Evolutionary conservation across 306 rosid species (phyloP), one percentile per base, ranked within the genome.

Genomic region (Astragalus membranaceus): DNA sequence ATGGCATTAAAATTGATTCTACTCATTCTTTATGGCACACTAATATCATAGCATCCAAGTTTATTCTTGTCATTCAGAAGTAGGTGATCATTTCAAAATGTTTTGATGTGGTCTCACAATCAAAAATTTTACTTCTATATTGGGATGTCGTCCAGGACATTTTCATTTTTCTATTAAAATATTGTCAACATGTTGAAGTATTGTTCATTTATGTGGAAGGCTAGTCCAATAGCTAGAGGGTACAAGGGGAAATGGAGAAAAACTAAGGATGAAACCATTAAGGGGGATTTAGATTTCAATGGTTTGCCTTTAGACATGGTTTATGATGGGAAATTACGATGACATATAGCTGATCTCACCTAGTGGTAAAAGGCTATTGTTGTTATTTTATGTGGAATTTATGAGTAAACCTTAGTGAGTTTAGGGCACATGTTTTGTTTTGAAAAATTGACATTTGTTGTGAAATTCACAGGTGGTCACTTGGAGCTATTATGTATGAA

Each of bases 401-500:
- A 9, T 37, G 33, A 64, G 58, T 29, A 53, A 51, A 29, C 3
- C 5, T 52, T 26, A 36, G 6, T 36, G 14, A 60, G 26, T 30
- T 37, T 23, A 52, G 6, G 37, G 44, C 9, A 47, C 23, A 60
- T 32, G n/a, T 10, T 15, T 55, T 26, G 60, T 73, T 58, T 9
- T 57, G 78, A 75, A 11, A 42, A 13, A 43, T 36, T 58, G 51
- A 51, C 49, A 50, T 46, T 52, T 73, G 32, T 54, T 56, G 23
- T 62, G 42, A 42, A 76, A 58, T 64, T 58, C 8, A 1, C 79
- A 94, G 99, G 99, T 94, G 99, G 99, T 94, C 99, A 69, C 97
- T 94, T 77, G 99, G 99, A 71, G 99, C 99, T 77, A 94, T 94
- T 54, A 91, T 91, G 99, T 94, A 82, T 82, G 99, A 94, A 87